These are phyloP conservation scores for Hypoxylon sp. DNA, from an alignment of 2,329 filamentous ascomycete species.

Conservation along the genomic window DNA sequence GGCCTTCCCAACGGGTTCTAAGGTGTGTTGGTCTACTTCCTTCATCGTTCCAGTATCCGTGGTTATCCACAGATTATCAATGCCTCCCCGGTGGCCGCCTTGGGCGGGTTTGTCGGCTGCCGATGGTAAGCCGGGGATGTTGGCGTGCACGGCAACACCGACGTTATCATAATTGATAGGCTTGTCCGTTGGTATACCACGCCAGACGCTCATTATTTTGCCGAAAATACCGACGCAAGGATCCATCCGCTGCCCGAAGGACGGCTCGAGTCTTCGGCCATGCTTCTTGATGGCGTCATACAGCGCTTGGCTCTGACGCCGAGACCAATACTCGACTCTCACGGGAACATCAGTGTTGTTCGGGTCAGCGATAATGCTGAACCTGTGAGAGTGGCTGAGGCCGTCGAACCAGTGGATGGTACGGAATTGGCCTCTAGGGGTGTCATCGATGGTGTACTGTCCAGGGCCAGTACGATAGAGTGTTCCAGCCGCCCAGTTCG, in stretches of 20 bases:
- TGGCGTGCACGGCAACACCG: constrained; percentile 70
- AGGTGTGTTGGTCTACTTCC: constrained; percentile 71
- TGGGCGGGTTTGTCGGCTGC: constrained; percentile 25
- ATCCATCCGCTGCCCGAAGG: constrained; percentile 76
- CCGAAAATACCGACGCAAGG: constrained; percentile 77
- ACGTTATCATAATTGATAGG: constrained; percentile 61
- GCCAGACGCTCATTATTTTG: constrained; percentile 73
- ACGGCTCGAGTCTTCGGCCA: constrained; percentile 64
- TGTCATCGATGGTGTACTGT: constrained; percentile 66
- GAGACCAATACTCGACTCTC: constrained; percentile 74
- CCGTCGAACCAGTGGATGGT: constrained; percentile 85
- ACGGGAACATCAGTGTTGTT: constrained; percentile 35
- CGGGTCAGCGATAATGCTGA: constrained; percentile 66
- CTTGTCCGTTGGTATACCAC: constrained; percentile 39
- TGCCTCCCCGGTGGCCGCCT: constrained; percentile 50
- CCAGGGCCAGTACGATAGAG: constrained; percentile 81
- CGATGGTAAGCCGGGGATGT: constrained; percentile 65
- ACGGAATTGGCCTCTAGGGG: constrained; percentile 65
- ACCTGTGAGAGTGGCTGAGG: constrained; percentile 74
- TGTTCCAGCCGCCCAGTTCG: constrained; percentile 73
- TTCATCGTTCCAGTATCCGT: constrained; percentile 67
- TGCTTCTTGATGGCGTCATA: constrained; percentile 67
- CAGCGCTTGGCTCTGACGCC: constrained; percentile 70
- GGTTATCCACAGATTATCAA: constrained; percentile 61
- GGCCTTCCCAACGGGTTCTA: constrained; percentile 75